These are phyloP conservation scores for Solanum habrochaites DNA, from an alignment of 257 asterid species.

Conservation along the genomic window DNA sequence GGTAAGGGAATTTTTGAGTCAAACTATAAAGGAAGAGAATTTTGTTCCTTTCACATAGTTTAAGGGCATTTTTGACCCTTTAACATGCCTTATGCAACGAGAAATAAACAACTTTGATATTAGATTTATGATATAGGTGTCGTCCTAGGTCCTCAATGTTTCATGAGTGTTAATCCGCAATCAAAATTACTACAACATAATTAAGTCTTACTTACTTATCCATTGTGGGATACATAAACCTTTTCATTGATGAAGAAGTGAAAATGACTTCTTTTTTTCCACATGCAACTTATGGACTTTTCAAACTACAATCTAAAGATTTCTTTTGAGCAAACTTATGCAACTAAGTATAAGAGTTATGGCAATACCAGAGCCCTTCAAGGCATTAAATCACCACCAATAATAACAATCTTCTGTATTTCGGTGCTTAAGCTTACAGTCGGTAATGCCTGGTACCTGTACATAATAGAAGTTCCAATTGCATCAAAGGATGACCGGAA, in stretches of 20 bases:
- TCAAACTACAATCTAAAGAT: neutral
- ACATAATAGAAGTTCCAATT: neutral
- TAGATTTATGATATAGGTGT: neutral
- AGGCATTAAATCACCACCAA: conserved; percentile 28
- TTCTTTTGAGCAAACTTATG: neutral
- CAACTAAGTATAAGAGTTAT: conserved; percentile 14
- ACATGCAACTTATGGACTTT: neutral
- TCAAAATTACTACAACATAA: no score
- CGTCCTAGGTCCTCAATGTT: neutral
- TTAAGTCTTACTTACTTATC: neutral
- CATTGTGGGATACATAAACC: neutral
- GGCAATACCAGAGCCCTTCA: conserved; percentile 26
- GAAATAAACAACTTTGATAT: neutral
- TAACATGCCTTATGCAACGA: no score
- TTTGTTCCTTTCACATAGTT: no score
- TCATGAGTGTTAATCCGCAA: neutral
- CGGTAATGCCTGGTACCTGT: conserved; percentile 39
- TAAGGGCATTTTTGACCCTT: no score
- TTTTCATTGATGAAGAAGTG: neutral
- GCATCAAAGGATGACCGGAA: neutral
- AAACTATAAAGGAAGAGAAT: no score
- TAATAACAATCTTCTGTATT: conserved; percentile 32
- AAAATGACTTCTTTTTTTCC: neutral
- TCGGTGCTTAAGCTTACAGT: conserved; percentile 23
- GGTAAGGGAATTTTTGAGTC: no score